Evolutionary conservation across 805 yeast species (phyloP), one percentile per base, ranked within the genome.

Genomic region (Saccharomycopsis sp.): DNA sequence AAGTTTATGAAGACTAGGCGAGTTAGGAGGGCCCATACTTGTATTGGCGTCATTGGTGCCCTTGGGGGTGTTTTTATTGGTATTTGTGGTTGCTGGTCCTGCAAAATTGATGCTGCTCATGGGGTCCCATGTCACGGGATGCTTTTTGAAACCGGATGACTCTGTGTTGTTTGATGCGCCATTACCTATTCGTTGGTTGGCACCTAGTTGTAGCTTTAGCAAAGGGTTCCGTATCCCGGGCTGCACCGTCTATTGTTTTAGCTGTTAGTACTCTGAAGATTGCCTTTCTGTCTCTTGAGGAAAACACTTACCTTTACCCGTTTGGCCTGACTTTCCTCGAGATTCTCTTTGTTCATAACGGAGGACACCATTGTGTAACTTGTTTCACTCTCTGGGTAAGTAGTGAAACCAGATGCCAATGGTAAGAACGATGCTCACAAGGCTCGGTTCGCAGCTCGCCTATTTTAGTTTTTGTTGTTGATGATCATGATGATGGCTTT

Each of bases 171-270:
- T 52, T 15, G 51, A n/a, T 14, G 21, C 47, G 15, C 3, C 37
- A 2, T 37, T 53, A 20, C 57, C 50, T 4, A 59, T 53, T 44
- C 52, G 50, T 9, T 54, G 55, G 29, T 29, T 51, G 3, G 61
- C 61, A 34, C 58, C 58, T n/a, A 60, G 47, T 15, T 60, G 63
- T 12, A 60, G 53, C 23, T 60, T 60, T 3, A 58, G 57, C 48
- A 60, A 53, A 8, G 63, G 63, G 40, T 60, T 60, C n/a, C 63
- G 53, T 48, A 57, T 52, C 47, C 50, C 24, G 4, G 18, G 8
- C 12, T 44, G 48, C 7, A 20, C 16, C 21, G 12, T 29, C 37
- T 29, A 12, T n/a, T n/a, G n/a, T n/a, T n/a, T n/a, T 7, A 29
- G 37, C 5, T 29, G 37, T 29, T 29, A 29, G 37, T 29, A 29